Conservation (phyloP, 148 eudicot species). For the Chenopodium suecicum region DNA sequence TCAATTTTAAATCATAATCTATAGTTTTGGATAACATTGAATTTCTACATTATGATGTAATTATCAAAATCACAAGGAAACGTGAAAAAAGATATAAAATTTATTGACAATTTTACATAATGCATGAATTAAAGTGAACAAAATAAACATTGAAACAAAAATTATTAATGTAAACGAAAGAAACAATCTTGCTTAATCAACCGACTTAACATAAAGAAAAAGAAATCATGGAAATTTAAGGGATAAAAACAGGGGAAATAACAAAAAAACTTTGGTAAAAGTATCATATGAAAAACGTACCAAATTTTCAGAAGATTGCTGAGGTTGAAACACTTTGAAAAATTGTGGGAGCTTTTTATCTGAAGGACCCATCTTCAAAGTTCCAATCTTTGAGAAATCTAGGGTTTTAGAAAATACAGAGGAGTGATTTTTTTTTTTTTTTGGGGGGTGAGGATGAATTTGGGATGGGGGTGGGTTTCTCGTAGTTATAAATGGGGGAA, state of each 20-base stretch:
- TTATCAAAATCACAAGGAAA: background rate
- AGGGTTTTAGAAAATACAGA: background rate
- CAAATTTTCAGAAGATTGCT: slow-evolving; percentile 4
- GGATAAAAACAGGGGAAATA: background rate
- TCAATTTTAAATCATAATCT: background rate
- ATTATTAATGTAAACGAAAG: too few species aligned
- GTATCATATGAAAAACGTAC: slow-evolving; percentile 3
- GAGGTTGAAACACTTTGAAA: slow-evolving; percentile 16
- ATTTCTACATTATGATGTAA: too few species aligned
- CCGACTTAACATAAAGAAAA: background rate
- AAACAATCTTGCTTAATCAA: too few species aligned
- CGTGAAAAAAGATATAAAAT: background rate
- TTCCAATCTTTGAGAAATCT: background rate
- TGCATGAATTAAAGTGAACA: background rate
- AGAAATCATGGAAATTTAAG: background rate
- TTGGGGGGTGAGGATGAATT: too few species aligned
- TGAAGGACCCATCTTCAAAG: slow-evolving; percentile 9
- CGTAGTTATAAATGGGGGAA: too few species aligned
- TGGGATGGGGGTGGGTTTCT: too few species aligned
- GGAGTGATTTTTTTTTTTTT: too few species aligned
- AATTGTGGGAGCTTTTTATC: background rate
- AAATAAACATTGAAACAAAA: background rate
- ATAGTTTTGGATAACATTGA: too few species aligned
- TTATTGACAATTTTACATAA: background rate
- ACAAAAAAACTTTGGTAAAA: too few species aligned